Evolutionary conservation across 257 asterid genomes (phyloP).

Genomic region (Osmanthus fragrans): DNA sequence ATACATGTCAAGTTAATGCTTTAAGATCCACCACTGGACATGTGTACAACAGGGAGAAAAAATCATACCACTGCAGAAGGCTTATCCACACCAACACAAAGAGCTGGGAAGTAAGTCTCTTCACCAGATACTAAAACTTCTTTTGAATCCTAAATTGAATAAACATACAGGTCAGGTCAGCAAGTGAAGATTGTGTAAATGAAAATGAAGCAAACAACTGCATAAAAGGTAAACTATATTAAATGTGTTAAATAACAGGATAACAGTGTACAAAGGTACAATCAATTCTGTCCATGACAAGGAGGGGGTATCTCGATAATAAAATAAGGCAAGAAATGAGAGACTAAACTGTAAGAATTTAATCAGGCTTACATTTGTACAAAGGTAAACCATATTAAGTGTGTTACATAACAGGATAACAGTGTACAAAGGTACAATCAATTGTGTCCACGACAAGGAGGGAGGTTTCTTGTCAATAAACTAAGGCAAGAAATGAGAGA

Average conservation of each 20-base stretch:
- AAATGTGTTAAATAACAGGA: not conserved
- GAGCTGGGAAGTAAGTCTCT: constrained; percentile 89
- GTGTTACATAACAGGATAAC: not conserved
- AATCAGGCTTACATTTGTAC: constrained; percentile 47
- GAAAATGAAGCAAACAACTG: not conserved
- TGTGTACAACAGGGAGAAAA: constrained; percentile 6
- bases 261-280: not conserved
- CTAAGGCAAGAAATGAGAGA: constrained; percentile 15
- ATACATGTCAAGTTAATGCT: constrained; percentile 15
- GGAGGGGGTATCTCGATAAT: not conserved
- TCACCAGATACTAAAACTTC: constrained; percentile 76
- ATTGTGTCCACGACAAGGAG: not conserved
- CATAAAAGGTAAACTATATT: not conserved
- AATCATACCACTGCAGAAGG: constrained; percentile 79
- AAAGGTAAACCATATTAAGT: not conserved
- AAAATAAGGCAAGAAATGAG: constrained; percentile 16
- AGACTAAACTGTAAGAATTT: constrained; percentile 11
- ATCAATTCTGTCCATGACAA: not conserved
- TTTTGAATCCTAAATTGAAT: constrained; percentile 60
- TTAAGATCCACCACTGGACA: constrained; percentile 13
- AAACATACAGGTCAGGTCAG: constrained; percentile 26
- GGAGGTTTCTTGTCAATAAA: constrained; percentile 7
- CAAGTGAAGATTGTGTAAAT: not conserved
- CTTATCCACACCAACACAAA: constrained; percentile 72
- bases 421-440: not conserved